These are phyloP conservation scores for Lactarius evosmus DNA, from an alignment of 768 basidiomycete genomes.

Conservation along the genomic window DNA sequence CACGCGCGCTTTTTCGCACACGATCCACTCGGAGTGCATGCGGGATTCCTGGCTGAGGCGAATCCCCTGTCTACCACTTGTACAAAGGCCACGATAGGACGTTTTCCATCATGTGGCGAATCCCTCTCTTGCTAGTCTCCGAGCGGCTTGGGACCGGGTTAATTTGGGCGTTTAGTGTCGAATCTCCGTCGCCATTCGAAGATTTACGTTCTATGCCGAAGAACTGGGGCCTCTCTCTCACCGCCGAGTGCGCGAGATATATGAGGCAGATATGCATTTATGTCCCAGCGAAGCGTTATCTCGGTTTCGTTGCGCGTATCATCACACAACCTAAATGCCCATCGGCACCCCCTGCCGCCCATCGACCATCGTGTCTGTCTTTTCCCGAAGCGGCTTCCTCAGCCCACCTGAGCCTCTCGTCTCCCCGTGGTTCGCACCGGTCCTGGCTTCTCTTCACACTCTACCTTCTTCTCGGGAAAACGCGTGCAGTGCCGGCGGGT, in stretches of 20 bases:
- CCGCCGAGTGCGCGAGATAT: neutral
- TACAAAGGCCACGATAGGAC: neutral
- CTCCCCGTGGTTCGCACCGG: neutral
- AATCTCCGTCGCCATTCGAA: conserved; percentile 3
- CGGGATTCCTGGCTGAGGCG: neutral
- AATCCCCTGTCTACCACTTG: neutral
- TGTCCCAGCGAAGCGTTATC: neutral
- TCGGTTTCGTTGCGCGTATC: neutral
- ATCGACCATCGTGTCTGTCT: neutral
- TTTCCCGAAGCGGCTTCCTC: neutral
- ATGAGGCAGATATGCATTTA: neutral
- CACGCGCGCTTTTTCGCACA: neutral
- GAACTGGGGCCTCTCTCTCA: neutral
- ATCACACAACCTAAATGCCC: neutral
- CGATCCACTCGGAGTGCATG: neutral
- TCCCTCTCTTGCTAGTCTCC: neutral
- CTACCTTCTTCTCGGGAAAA: conserved; percentile 3
- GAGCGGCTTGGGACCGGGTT: neutral
- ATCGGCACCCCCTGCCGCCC: neutral
- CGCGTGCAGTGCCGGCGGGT: neutral
- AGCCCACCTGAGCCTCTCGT: neutral
- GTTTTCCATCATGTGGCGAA: no score
- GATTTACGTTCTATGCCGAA: conserved; percentile 13
- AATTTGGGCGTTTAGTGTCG: neutral
- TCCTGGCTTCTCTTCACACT: neutral